A percentile compares a stretch with the other conserved stretches of the same genome.
These are phyloP conservation scores for Keithomyces neogunnii DNA, from an alignment of 2,329 filamentous ascomycete genomes.

Conservation along the genomic window DNA sequence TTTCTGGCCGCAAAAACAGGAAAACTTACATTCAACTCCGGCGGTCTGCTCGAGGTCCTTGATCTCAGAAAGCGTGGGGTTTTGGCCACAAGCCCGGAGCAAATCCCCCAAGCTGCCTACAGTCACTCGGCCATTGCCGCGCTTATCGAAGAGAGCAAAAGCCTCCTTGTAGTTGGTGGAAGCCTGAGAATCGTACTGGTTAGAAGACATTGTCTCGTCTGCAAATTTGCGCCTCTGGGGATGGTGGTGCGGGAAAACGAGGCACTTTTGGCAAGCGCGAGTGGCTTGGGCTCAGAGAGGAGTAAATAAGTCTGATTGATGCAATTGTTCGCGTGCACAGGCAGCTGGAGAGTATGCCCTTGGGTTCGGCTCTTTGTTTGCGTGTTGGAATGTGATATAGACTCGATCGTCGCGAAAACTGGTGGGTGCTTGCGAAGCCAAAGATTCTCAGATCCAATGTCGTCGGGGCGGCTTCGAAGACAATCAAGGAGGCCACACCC, in stretches of 20 bases:
- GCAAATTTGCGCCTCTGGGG: constrained; percentile 2
- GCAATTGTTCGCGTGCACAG: background rate
- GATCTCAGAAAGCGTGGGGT: constrained; percentile 91
- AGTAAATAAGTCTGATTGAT: background rate
- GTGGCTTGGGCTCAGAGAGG: background rate
- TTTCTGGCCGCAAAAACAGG: too few relatives aligned
- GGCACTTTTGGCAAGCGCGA: background rate
- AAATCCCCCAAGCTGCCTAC: constrained; percentile 86
- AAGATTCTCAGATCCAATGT: background rate
- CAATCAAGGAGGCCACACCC: background rate
- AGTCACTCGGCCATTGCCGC: constrained; percentile 85
- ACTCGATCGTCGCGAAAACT: background rate
- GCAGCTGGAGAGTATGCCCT: background rate
- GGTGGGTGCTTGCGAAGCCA: background rate
- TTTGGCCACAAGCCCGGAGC: constrained; percentile 93
- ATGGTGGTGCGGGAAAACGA: background rate
- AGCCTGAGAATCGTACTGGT: constrained; percentile 50
- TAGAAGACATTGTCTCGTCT: constrained; percentile 37
- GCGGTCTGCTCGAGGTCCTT: constrained; percentile 83
- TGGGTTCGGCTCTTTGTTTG: background rate
- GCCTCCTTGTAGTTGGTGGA: constrained; percentile 99
- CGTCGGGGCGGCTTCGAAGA: background rate
- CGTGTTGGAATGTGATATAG: background rate
- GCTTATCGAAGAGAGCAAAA: constrained; percentile 99
- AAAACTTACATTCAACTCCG: constrained; percentile 77